Conservation (phyloP, 257 asterid genomes). For the Solanum tarapatanum region DNA sequence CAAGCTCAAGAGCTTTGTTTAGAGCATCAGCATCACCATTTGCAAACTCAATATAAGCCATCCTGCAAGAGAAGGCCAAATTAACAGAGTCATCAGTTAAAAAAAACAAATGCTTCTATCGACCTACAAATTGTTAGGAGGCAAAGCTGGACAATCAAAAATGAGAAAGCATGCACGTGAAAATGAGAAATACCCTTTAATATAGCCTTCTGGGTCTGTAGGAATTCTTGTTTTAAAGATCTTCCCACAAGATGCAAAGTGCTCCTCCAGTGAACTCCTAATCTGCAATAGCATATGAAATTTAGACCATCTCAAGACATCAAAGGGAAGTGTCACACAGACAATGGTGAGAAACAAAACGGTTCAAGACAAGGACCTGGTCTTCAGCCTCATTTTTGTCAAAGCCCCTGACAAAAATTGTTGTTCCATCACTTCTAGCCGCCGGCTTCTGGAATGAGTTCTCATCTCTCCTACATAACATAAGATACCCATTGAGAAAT, state of each 20-base stretch:
- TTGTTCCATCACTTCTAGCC: conserved; percentile 24
- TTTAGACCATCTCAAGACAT: not conserved
- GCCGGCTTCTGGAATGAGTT: conserved; percentile 37
- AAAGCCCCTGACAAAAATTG: conserved; percentile 63
- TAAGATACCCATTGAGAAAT: not conserved
- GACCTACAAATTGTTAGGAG: not conserved
- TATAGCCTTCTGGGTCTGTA: conserved; percentile 39
- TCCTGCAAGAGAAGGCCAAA: conserved; percentile 21
- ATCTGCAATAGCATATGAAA: conserved; percentile 26
- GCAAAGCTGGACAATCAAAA: not conserved
- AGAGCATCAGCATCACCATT: conserved; percentile 26
- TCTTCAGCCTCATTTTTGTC: conserved; percentile 34
- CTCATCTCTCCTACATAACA: conserved; percentile 21
- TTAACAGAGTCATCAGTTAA: not conserved
- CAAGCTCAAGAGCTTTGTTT: conserved; percentile 45
- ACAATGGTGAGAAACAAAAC: not conserved
- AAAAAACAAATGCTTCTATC: not conserved
- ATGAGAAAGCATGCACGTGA: not conserved
- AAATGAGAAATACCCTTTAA: conserved; percentile 41
- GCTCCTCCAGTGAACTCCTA: conserved; percentile 47
- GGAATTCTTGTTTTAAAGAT: conserved; percentile 53
- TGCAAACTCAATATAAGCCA: conserved; percentile 54
- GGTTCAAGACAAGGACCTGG: conserved; percentile 21
- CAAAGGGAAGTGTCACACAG: not conserved
- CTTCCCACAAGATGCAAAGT: conserved; percentile 71